Evolutionary conservation across 1,139 yeast genomes (phyloP).

Genomic region (Blastobotrys petasosporus): DNA sequence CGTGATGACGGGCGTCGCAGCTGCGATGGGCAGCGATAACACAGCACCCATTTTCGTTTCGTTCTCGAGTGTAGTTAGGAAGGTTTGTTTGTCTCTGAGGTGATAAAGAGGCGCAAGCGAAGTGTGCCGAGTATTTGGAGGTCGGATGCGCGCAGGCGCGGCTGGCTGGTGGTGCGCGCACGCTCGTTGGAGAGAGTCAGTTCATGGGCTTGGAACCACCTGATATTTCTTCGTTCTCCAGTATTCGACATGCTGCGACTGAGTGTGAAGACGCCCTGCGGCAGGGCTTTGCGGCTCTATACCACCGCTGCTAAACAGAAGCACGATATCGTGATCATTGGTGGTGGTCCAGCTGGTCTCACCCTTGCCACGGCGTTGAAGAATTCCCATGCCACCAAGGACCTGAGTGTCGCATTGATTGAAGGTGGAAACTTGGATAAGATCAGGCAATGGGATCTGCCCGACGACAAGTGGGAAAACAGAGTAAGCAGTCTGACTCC

Average conservation of each 20-base stretch:
- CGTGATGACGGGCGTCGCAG: slow-evolving; percentile 41
- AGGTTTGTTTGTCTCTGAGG: not conserved
- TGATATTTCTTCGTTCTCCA: too few relatives aligned
- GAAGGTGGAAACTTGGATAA: slow-evolving; percentile 62
- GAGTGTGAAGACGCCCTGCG: not conserved
- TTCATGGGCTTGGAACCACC: too few relatives aligned
- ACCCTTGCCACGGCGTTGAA: slow-evolving; percentile 75
- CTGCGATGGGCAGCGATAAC: slow-evolving; percentile 59
- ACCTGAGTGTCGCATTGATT: slow-evolving; percentile 59
- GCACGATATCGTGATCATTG: slow-evolving; percentile 76
- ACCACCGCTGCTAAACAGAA: not conserved
- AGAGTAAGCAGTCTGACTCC: slow-evolving; percentile 86
- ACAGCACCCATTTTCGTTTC: slow-evolving; percentile 85
- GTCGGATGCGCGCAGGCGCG: too few relatives aligned
- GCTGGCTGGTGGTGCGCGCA: too few relatives aligned
- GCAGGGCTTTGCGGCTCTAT: not conserved
- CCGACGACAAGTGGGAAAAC: slow-evolving; percentile 56
- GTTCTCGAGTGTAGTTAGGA: too few relatives aligned
- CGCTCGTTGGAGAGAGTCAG: too few relatives aligned
- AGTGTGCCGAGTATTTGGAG: not conserved
- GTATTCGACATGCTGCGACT: not conserved
- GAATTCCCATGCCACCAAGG: slow-evolving; percentile 54
- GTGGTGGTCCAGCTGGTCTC: slow-evolving; percentile 97
- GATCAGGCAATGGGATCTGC: slow-evolving; percentile 53
- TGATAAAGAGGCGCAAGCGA: not conserved